phyloP scores from a whole-genome alignment of 176 grass and related monocot species.

The Themeda triandra region DNA sequence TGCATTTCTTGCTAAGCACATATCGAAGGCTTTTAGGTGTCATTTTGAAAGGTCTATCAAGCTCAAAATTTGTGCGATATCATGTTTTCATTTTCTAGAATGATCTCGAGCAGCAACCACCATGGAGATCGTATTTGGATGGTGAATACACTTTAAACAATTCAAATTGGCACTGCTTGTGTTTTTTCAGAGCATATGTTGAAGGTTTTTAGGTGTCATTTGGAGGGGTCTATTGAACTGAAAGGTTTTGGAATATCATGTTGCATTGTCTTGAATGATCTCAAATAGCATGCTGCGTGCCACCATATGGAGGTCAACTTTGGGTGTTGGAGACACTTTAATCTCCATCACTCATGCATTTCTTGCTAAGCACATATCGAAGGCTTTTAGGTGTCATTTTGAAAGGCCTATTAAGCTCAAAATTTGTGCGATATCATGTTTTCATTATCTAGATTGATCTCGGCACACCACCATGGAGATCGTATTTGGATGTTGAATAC shows the following conservation, averaged over 20 bases:
- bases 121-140: not conserved
- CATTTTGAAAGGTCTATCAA: constrained; percentile 8
- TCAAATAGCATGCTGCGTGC: not conserved
- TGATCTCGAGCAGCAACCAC: constrained; percentile 7
- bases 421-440: constrained; percentile 18
- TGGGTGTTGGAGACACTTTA: constrained; percentile 15
- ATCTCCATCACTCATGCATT: too few relatives aligned
- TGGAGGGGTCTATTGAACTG: not conserved
- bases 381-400: constrained; percentile 2
- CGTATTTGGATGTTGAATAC: constrained; percentile 10
- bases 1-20: not conserved
- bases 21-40: not conserved
- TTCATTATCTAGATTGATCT: constrained; percentile 12
- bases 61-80: constrained; percentile 28
- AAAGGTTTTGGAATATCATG: constrained; percentile 18
- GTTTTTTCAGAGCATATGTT: not conserved
- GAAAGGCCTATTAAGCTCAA: constrained; percentile 14
- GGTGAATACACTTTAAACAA: constrained; percentile 1
- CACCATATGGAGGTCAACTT: constrained; percentile 8
- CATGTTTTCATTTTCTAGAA: not conserved
- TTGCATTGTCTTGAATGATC: not conserved
- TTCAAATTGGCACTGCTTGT: not conserved
- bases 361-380: not conserved
- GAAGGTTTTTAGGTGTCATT: not conserved
- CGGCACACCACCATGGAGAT: not conserved